Conservation (phyloP, 495 filamentous ascomycete genomes). For the Penicillium crystallinum region DNA sequence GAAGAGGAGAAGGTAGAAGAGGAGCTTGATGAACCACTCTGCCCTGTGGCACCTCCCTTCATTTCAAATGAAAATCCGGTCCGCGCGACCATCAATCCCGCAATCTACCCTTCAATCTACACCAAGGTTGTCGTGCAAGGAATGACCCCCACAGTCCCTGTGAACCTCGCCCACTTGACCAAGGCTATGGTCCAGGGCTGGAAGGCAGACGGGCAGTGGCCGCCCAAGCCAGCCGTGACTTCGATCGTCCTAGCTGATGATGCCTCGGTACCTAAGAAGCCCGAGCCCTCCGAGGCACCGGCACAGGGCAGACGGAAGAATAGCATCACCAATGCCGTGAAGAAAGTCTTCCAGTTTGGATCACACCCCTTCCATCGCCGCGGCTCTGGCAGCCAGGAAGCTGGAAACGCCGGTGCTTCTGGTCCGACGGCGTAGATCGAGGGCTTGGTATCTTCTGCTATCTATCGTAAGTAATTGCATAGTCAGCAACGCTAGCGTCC, state of each 20-base stretch:
- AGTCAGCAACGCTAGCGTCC: not conserved
- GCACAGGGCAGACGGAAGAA: slow-evolving; percentile 30
- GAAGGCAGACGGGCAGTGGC: slow-evolving; percentile 94
- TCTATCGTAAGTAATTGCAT: slow-evolving; percentile 5
- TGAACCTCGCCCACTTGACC: slow-evolving; percentile 78
- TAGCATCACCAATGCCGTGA: slow-evolving; percentile 40
- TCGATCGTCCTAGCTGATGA: slow-evolving; percentile 33
- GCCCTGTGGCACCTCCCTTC: slow-evolving; percentile 61
- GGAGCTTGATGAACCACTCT: slow-evolving; percentile 38
- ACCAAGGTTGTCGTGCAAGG: slow-evolving; percentile 75
- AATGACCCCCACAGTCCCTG: slow-evolving; percentile 74
- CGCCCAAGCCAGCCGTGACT: slow-evolving; percentile 53
- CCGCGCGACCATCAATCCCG: slow-evolving; percentile 64
- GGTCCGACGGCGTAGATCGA: slow-evolving; percentile 8
- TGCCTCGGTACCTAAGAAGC: slow-evolving; percentile 24
- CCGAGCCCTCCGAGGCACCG: slow-evolving; percentile 13
- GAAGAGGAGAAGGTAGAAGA: slow-evolving; percentile 26
- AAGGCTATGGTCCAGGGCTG: slow-evolving; percentile 83
- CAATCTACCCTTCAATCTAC: slow-evolving; percentile 78
- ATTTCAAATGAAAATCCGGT: slow-evolving; percentile 64
- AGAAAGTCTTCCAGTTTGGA: slow-evolving; percentile 41
- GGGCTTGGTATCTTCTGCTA: not conserved
- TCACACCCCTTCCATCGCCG: slow-evolving; percentile 41
- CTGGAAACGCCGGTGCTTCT: slow-evolving; percentile 4
- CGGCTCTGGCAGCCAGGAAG: slow-evolving; percentile 30